Evolutionary conservation across 2,329 filamentous ascomycete genomes (phyloP), one percentile per base, ranked within the genome.

Genomic region (Trichoderma sp.): DNA sequence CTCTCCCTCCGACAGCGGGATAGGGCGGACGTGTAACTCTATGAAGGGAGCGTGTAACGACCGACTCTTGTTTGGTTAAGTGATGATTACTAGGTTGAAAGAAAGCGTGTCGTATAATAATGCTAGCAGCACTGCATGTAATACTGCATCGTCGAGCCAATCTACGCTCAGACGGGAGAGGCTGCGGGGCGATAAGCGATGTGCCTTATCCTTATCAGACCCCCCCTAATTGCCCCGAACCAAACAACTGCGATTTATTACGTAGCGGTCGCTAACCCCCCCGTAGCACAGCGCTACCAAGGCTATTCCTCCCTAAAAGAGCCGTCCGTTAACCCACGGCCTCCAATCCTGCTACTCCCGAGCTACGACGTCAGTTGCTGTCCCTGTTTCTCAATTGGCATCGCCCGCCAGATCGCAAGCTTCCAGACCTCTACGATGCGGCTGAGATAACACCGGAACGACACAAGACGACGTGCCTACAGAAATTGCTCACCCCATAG

Each of bases 391-490:
- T 35, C 57, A 60, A 70, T 70, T 70, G 68, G 68, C 64, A 67
- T 68, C 57, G 64, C 53, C 68, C 55, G 63, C 63, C 64, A 70
- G 59, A 68, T 49, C 47, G 58, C 64, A 60, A 55, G 47, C 29
- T 40, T 19, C 37, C 49, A 56, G 43, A 21, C 56, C 61, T 69
- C 70, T 66, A 72, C 59, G 37, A 73, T 73, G 72, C 65, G 67
- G 70, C 53, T 61, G 58, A 69, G 55, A 68, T 68, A 68, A 60
- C 31, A 56, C 55, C 53, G 6, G 31, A 43, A 70, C 55, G 55
- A 60, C 33, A 55, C 68, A 55, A 68, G 40, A 71, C 68, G 71
- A 70, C 68, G 72, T 68, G 69, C 68, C 69, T 65, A 66, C 68
- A 69, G 68, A 72, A 72, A 40, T 49, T 24, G n/a, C 14, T 29